Conservation (phyloP, 805 yeast species). For the Vanderwaltozyma yarrowii region DNA sequence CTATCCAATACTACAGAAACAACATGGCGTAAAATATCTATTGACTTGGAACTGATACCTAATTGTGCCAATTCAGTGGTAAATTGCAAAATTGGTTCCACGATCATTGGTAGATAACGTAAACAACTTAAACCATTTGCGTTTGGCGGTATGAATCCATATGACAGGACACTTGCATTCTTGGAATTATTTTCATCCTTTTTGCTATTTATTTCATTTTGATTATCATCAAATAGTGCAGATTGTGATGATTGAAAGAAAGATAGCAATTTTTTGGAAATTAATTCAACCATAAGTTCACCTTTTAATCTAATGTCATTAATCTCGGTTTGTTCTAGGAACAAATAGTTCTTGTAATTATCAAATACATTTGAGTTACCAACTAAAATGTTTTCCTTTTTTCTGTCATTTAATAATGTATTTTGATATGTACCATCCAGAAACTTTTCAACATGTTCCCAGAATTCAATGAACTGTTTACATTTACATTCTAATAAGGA, state of each 20-base stretch:
- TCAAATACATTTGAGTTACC: slow-evolving; percentile 23
- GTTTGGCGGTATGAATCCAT: slow-evolving; percentile 53
- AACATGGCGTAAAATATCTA: slow-evolving; percentile 30
- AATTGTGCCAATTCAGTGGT: slow-evolving; percentile 37
- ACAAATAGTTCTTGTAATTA: slow-evolving; percentile 16
- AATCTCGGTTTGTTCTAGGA: slow-evolving; percentile 36
- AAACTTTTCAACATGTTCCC: slow-evolving; percentile 47
- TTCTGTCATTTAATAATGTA: slow-evolving; percentile 33
- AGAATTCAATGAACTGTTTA: slow-evolving; percentile 38
- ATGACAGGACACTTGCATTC: too few species aligned
- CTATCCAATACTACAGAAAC: slow-evolving; percentile 33
- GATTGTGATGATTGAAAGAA: slow-evolving; percentile 30
- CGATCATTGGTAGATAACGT: slow-evolving; percentile 39
- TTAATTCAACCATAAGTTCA: slow-evolving; percentile 29
- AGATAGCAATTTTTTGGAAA: slow-evolving; percentile 22
- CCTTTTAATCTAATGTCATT: slow-evolving; percentile 32
- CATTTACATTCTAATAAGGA: slow-evolving; percentile 33
- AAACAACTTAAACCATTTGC: slow-evolving; percentile 54
- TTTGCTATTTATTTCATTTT: background rate
- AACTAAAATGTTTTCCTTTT: slow-evolving; percentile 26
- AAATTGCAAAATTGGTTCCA: slow-evolving; percentile 33
- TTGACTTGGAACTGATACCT: slow-evolving; percentile 30
- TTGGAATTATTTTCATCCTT: too few species aligned
- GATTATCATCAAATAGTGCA: slow-evolving; percentile 4
- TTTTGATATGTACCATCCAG: slow-evolving; percentile 38